Conservation (phyloP, 2,329 filamentous ascomycete species). For the Colletotrichum sp. region DNA sequence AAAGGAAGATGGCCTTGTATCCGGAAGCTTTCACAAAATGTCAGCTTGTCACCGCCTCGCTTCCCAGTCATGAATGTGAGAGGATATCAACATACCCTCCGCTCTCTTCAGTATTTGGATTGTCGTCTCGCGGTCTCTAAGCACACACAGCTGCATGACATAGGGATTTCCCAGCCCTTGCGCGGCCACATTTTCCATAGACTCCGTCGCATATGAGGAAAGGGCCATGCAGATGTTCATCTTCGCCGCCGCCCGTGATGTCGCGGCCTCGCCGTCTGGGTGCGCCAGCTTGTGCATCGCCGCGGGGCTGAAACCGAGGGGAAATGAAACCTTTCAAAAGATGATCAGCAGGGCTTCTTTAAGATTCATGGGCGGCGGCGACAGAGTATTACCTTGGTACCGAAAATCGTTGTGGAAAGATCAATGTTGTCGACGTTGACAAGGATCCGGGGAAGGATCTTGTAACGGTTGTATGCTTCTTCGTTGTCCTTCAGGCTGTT, state of each 20-base stretch:
- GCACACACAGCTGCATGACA: constrained; percentile 58
- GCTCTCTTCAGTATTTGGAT: constrained; percentile 44
- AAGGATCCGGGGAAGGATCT: constrained; percentile 51
- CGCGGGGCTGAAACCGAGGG: constrained; percentile 59
- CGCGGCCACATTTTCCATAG: constrained; percentile 49
- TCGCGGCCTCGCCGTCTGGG: constrained; percentile 55
- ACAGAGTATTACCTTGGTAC: constrained; percentile 28
- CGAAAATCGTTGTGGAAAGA: constrained; percentile 48
- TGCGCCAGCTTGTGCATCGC: constrained; percentile 61
- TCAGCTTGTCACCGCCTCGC: neutral
- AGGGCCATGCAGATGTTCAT: constrained; percentile 45
- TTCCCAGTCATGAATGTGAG: neutral
- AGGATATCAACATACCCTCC: constrained; percentile 38
- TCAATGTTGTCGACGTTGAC: constrained; percentile 41
- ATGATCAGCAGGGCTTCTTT: neutral
- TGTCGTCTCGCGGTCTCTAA: constrained; percentile 51
- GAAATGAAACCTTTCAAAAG: constrained; percentile 41
- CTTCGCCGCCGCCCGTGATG: constrained; percentile 49
- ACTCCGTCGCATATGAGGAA: constrained; percentile 49
- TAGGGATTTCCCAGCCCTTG: constrained; percentile 38
- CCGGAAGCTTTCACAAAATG: neutral
- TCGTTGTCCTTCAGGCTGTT: constrained; percentile 53
- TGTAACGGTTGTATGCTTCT: constrained; percentile 55
- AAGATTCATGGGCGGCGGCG: rapidly evolving
- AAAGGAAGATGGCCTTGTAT: constrained; percentile 59